Evolutionary conservation across 2,329 filamentous ascomycete genomes (phyloP).

Genomic region (Lomentospora prolificans): DNA sequence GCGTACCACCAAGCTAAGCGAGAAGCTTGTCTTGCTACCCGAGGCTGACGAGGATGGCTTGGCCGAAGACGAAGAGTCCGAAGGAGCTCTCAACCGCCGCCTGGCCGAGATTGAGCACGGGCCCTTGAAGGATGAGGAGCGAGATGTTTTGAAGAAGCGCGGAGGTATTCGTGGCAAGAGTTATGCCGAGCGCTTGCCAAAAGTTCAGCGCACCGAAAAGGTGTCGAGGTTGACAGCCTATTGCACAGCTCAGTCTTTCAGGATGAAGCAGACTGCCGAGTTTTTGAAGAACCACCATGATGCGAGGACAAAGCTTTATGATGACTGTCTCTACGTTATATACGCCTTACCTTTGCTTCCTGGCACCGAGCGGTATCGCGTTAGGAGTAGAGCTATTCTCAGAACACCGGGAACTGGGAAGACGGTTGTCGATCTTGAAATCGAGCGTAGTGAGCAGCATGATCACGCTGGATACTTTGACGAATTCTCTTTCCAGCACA

Average conservation of each 20-base stretch:
- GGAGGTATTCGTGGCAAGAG: conserved; percentile 67
- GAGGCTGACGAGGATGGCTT: conserved; percentile 53
- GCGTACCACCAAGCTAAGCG: conserved; percentile 85
- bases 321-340: conserved; percentile 92
- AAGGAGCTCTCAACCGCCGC: conserved; percentile 27
- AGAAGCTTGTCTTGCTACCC: conserved; percentile 91
- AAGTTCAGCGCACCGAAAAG: conserved; percentile 77
- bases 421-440: conserved; percentile 86
- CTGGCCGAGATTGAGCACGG: conserved; percentile 47
- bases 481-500: conserved; percentile 48
- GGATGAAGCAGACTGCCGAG: conserved; percentile 75
- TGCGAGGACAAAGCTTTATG: conserved; percentile 90
- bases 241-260: conserved; percentile 90
- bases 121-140: conserved; percentile 58
- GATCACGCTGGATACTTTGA: conserved; percentile 89
- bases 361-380: conserved; percentile 74
- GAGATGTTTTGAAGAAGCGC: conserved; percentile 51
- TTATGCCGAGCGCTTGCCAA: conserved; percentile 87
- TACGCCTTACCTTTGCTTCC: conserved; percentile 86
- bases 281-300: conserved; percentile 83
- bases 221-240: conserved; percentile 88
- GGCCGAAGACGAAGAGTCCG: conserved; percentile 42
- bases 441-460: conserved; percentile 81
- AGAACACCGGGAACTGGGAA: conserved; percentile 86
- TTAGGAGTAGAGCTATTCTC: conserved; percentile 82